Percentiles rank a stretch among this genome's conserved stretches.
Conservation (phyloP, 2,329 filamentous ascomycete species). For the Aphanoascus verrucosus region DNA sequence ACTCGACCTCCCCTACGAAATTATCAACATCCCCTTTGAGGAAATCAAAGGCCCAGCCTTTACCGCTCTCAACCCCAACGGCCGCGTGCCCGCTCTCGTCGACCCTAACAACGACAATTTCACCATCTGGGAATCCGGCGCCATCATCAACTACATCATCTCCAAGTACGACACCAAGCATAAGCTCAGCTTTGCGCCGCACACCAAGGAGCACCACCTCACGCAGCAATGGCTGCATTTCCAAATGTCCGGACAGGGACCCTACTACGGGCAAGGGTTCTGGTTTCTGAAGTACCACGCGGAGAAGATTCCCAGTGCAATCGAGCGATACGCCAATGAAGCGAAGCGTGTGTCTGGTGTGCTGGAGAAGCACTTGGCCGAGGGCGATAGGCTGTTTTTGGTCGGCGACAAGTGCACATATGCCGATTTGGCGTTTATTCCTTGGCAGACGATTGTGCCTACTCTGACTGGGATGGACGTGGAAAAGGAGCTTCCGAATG, state of each 20-base stretch:
- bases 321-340: conserved; percentile 40
- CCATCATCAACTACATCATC: conserved; percentile 39
- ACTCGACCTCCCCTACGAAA: conserved; percentile 14
- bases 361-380: conserved; percentile 33
- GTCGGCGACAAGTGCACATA: conserved; percentile 37
- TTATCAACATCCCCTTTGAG: neutral
- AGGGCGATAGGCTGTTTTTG: conserved; percentile 25
- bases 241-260: conserved; percentile 26
- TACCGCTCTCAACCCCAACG: conserved; percentile 23
- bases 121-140: conserved; percentile 42
- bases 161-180: conserved; percentile 37
- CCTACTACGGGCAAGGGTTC: conserved; percentile 35
- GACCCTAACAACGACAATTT: conserved; percentile 40
- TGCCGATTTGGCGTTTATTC: conserved; percentile 32
- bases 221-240: conserved; percentile 38
- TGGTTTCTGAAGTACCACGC: conserved; percentile 32
- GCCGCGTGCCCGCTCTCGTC: conserved; percentile 31
- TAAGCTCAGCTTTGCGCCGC: conserved; percentile 32
- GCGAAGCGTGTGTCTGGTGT: conserved; percentile 39
- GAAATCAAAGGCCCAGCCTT: conserved; percentile 15
- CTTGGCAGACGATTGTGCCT: conserved; percentile 10
- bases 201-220: conserved; percentile 27
- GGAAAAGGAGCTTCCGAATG: conserved; percentile 16
- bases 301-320: conserved; percentile 38
- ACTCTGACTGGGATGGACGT: neutral